Base-by-base conservation (phyloP, 768 basidiomycete genomes). In the Boletus reticuloceps region DNA sequence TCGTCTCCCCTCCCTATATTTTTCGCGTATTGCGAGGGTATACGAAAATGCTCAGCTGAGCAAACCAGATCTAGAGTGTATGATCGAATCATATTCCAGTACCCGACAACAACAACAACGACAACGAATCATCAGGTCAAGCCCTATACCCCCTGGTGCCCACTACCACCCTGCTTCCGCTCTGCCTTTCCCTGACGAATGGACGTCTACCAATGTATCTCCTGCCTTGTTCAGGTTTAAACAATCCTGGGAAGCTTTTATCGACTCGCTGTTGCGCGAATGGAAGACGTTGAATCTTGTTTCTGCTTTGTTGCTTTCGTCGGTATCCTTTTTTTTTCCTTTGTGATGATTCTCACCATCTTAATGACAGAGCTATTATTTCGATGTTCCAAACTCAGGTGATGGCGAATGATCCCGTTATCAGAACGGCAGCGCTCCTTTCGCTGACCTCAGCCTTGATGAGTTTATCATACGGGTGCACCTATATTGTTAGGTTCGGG, bases 41-140 rank as follows among this genome's bases (percentile, higher is more conserved):
- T 91, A 90, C 58, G 81, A 86, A 60, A 88, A 89, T 53, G 89
- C 89, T 3, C 85, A 91, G 51, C 79, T 92, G 48, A 88, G 88
- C 64, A 78, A 78, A 56, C 87, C 84, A 10, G 90, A 92, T 63
- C 80, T 92, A 10, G 72, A 82, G 48, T 64, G 79, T 38, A 83
- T 85, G 80, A 71, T 55, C 56, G 64, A 49, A 54, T 72, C 69
- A 0, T 71, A 77, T 38, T 67, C 68, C 20, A 58, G 19, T 37
- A 58, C 60, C 13, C 10, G 36, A 12, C 54, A 64, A 36, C 55
- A 46, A 22, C 53, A 58, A 25, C 61, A 61, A 36, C 64, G 55
- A 6, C 37, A 62, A 41, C 55, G 47, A 9, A 53, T 53, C 22
- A 19, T 41, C 20, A 22, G 38, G 9, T 60, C 69, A 4, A 72